Percentiles rank a stretch among this genome's conserved stretches.
Evolutionary conservation across 805 yeast species (phyloP).

Genomic region (Suhomyces sp.): DNA sequence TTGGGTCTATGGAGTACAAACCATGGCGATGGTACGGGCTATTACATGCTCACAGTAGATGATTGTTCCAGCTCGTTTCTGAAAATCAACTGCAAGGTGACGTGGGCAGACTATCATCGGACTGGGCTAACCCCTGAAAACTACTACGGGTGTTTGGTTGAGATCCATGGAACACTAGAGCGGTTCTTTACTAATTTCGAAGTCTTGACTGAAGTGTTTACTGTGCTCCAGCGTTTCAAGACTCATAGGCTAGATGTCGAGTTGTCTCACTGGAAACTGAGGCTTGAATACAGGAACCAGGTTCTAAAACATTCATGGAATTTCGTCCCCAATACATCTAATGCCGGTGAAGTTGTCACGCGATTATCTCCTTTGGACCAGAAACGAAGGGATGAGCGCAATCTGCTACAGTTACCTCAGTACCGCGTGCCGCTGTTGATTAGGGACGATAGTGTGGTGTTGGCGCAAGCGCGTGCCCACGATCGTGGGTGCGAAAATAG

Average conservation of each 20-base stretch:
- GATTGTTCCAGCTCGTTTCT: conserved; percentile 33
- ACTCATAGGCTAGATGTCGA: conserved; percentile 14
- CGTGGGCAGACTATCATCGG: conserved; percentile 7
- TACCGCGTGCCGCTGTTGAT: background rate
- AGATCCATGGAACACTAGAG: conserved; percentile 18
- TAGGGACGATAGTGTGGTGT: conserved; percentile 1
- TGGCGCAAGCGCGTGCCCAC: background rate
- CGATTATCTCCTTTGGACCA: background rate
- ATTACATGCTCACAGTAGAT: conserved; percentile 25
- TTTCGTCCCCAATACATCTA: background rate
- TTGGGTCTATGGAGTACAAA: conserved; percentile 11
- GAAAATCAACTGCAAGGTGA: conserved; percentile 23
- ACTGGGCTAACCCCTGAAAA: conserved; percentile 14
- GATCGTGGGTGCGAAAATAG: background rate
- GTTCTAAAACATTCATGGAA: conserved; percentile 27
- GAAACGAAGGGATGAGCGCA: background rate
- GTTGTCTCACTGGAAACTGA: conserved; percentile 26
- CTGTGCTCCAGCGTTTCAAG: background rate
- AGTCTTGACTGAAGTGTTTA: background rate
- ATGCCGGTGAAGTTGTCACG: background rate
- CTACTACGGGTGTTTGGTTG: conserved; percentile 25
- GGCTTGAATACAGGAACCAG: conserved; percentile 17
- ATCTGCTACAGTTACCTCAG: background rate
- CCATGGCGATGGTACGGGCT: conserved; percentile 1
- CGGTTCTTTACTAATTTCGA: background rate